Conservation (phyloP, 108 stramenopile species). For the Bacterosira constricta region DNA sequence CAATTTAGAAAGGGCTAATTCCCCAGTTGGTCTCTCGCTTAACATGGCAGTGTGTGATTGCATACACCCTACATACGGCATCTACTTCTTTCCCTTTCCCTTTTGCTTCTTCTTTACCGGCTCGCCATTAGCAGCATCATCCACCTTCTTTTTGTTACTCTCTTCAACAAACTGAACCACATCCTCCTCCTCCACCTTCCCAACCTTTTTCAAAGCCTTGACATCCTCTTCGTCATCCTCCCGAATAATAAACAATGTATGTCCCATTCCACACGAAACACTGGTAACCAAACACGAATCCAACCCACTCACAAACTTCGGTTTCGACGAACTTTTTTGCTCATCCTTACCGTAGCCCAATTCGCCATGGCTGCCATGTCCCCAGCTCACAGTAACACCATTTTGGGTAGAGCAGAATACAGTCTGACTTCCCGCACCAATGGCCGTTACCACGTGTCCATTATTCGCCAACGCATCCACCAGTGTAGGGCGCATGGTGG, state of each 20-base stretch:
- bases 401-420: slow-evolving; percentile 69
- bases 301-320: slow-evolving; percentile 75
- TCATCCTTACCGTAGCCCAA: slow-evolving; percentile 71
- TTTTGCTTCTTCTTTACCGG: slow-evolving; percentile 43
- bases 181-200: slow-evolving; percentile 44
- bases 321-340: slow-evolving; percentile 73
- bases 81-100: slow-evolving; percentile 22
- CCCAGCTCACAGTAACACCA: slow-evolving; percentile 88
- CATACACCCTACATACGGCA: neutral
- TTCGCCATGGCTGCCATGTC: slow-evolving; percentile 80
- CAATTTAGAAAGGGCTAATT: too few species aligned
- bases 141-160: slow-evolving; percentile 35
- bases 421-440: slow-evolving; percentile 64
- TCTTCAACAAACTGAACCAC: slow-evolving; percentile 32
- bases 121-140: slow-evolving; percentile 18
- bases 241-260: slow-evolving; percentile 71
- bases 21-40: too few species aligned
- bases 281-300: slow-evolving; percentile 56
- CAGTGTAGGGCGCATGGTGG: slow-evolving; percentile 79
- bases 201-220: slow-evolving; percentile 60
- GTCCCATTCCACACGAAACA: slow-evolving; percentile 84
- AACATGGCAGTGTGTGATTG: too few species aligned
- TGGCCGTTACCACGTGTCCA: slow-evolving; percentile 69
- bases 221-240: slow-evolving; percentile 70
- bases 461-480: slow-evolving; percentile 87